Evolutionary conservation across 2,329 filamentous ascomycete species (phyloP).

Genomic region (Stachybotrys elegans): DNA sequence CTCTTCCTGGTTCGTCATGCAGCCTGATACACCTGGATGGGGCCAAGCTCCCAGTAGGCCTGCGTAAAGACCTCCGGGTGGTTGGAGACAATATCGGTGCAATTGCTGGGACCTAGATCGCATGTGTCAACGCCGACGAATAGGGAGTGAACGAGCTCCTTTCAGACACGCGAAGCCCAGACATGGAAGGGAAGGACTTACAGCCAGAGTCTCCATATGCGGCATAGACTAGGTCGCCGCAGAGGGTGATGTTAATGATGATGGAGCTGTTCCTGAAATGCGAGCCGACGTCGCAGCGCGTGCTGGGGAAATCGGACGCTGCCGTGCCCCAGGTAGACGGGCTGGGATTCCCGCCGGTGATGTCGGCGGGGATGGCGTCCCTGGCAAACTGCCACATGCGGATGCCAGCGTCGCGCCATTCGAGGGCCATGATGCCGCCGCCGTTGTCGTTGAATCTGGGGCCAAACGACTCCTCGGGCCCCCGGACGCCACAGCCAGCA

Average conservation of each 20-base stretch:
- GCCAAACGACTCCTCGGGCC: conserved; percentile 41
- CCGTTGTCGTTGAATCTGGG: conserved; percentile 44
- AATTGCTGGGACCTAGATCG: conserved; percentile 45
- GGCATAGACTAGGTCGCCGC: conserved; percentile 49
- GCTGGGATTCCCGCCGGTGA: conserved; percentile 47
- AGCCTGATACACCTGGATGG: conserved; percentile 51
- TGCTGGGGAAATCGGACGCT: conserved; percentile 60
- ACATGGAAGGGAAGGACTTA: conserved; percentile 16
- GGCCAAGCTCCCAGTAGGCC: conserved; percentile 62
- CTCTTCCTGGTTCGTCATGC: too few species aligned
- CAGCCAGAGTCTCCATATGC: conserved; percentile 42
- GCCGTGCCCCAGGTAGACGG: conserved; percentile 59
- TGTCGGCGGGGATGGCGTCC: conserved; percentile 43
- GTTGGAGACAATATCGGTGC: conserved; percentile 52
- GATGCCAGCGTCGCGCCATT: conserved; percentile 56
- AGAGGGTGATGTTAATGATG: conserved; percentile 61
- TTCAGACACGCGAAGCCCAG: too few species aligned
- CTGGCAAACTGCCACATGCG: conserved; percentile 57
- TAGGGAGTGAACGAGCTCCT: too few species aligned
- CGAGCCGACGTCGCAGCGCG: conserved; percentile 51
- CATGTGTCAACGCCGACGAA: not conserved
- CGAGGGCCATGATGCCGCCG: conserved; percentile 57
- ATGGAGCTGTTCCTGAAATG: conserved; percentile 64
- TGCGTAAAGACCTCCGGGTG: conserved; percentile 50
- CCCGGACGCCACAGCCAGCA: conserved; percentile 52